Percentiles rank a stretch among this genome's conserved stretches.
Conservation (phyloP, 805 yeast genomes). For the Jamesozyma lodderae region DNA sequence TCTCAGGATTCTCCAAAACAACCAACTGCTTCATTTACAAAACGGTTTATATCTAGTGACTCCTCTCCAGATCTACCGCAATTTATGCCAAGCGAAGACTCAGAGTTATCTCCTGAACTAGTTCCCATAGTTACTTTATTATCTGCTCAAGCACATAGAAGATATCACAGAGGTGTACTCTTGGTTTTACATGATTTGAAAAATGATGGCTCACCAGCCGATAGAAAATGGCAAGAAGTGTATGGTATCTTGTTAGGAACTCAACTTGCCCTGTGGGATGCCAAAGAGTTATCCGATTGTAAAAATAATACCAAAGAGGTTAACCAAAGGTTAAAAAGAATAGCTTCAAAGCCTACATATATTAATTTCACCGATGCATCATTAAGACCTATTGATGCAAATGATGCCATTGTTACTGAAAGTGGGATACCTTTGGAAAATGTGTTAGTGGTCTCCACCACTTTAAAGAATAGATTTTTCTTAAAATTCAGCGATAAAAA, state of each 20-base stretch:
- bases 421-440: slow-evolving; percentile 39
- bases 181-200: slow-evolving; percentile 65
- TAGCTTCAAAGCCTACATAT: slow-evolving; percentile 69
- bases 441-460: slow-evolving; percentile 83
- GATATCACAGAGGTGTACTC: slow-evolving; percentile 67
- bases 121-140: slow-evolving; percentile 65
- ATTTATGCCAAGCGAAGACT: slow-evolving; percentile 1
- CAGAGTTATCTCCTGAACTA: slow-evolving; percentile 32
- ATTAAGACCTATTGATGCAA: slow-evolving; percentile 56
- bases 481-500: slow-evolving; percentile 66
- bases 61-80: slow-evolving; percentile 8
- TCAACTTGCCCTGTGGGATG: slow-evolving; percentile 89
- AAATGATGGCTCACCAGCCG: slow-evolving; percentile 79
- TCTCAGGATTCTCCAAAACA: slow-evolving; percentile 4
- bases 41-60: slow-evolving; percentile 5
- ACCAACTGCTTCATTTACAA: slow-evolving; percentile 6
- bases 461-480: slow-evolving; percentile 78
- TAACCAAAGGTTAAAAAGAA: slow-evolving; percentile 34
- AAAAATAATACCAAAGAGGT: slow-evolving; percentile 32
- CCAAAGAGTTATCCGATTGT: slow-evolving; percentile 45
- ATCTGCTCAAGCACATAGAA: slow-evolving; percentile 64
- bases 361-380: slow-evolving; percentile 86
- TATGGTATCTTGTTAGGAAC: slow-evolving; percentile 86
- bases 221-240: slow-evolving; percentile 83
- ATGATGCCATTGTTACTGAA: slow-evolving; percentile 55